Percentiles rank a stretch among this genome's conserved stretches.
These are phyloP conservation scores for Penicillium sp. DNA, from an alignment of 2,329 filamentous ascomycete species.

Conservation along the genomic window DNA sequence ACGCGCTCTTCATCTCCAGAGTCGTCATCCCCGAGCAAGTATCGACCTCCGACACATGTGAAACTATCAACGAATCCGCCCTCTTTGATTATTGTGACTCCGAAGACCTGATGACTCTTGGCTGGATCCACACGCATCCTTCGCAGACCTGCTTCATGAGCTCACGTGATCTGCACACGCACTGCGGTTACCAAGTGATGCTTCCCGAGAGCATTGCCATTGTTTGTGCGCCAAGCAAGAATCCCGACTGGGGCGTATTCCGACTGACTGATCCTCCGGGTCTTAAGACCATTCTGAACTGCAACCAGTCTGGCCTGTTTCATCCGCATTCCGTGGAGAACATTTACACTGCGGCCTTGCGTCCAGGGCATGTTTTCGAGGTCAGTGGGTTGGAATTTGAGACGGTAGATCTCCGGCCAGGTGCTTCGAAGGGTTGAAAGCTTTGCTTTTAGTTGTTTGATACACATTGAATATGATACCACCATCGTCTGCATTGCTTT, in stretches of 20 bases:
- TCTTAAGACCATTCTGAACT: conserved; percentile 76
- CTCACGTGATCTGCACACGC: conserved; percentile 87
- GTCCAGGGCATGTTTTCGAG: conserved; percentile 69
- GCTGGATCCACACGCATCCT: conserved; percentile 98
- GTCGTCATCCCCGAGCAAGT: conserved; percentile 89
- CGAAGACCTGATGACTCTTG: conserved; percentile 78
- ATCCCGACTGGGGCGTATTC: conserved; percentile 79
- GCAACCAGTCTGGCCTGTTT: conserved; percentile 74
- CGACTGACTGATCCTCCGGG: conserved; percentile 90
- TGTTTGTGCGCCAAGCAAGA: conserved; percentile 82
- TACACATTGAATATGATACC: conserved; percentile 21
- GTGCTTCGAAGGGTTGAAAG: conserved; percentile 12
- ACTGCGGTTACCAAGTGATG: conserved; percentile 93
- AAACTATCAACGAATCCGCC: conserved; percentile 79
- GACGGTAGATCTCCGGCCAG: conserved; percentile 58
- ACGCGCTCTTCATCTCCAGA: conserved; percentile 85
- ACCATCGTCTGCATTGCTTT: conserved; percentile 6
- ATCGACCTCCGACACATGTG: conserved; percentile 87
- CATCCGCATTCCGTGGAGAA: conserved; percentile 70
- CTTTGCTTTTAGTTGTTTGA: conserved; percentile 5
- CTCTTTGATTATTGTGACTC: conserved; percentile 86
- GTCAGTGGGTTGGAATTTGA: conserved; percentile 63
- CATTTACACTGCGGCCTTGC: conserved; percentile 71
- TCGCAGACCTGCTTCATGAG: conserved; percentile 98
- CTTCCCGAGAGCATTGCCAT: conserved; percentile 94